A percentile compares a stretch with the other conserved stretches of the same genome.
phyloP scores from a whole-genome alignment of 2,329 filamentous ascomycete species.

The Fonsecaea nubica region DNA sequence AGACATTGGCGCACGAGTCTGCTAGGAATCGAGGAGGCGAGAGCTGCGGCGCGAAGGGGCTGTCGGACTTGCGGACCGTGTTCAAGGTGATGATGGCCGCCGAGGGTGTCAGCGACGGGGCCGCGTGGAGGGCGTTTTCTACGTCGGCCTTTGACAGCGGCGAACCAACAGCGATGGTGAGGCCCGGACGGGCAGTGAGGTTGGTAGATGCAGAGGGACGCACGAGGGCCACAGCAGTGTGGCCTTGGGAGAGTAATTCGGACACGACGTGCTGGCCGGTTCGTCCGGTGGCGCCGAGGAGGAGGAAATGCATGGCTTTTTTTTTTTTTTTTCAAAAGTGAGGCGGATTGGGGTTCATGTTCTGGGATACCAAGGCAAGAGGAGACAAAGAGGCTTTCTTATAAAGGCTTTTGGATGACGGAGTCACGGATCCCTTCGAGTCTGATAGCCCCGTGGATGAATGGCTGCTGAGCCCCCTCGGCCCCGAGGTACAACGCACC shows the following conservation, averaged over 20 bases:
- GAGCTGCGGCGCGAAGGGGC: constrained; percentile 49
- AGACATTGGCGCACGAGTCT: constrained; percentile 48
- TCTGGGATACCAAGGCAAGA: too few relatives aligned
- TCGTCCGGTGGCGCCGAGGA: constrained; percentile 20
- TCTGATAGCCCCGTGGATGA: too few relatives aligned
- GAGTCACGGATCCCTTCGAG: neutral
- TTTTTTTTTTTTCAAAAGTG: neutral
- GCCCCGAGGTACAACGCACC: neutral
- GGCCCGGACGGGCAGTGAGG: constrained; percentile 43
- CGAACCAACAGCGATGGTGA: constrained; percentile 41
- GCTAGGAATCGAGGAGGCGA: constrained; percentile 44
- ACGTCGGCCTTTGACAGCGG: constrained; percentile 48
- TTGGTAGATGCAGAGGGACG: neutral
- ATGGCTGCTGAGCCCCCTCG: too few relatives aligned
- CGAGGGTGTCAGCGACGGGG: constrained; percentile 38
- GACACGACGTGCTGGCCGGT: constrained; percentile 14
- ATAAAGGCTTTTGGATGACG: neutral
- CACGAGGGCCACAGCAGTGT: constrained; percentile 20
- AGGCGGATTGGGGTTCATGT: too few relatives aligned
- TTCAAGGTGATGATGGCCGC: constrained; percentile 52
- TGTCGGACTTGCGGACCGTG: constrained; percentile 50
- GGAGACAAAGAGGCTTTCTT: constrained; percentile 4
- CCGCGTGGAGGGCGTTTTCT: constrained; percentile 40
- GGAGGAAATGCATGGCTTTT: constrained; percentile 22
- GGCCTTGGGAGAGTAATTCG: constrained; percentile 14